Conservation (phyloP, 805 yeast species). For the Phaffomyces opuntiae region DNA sequence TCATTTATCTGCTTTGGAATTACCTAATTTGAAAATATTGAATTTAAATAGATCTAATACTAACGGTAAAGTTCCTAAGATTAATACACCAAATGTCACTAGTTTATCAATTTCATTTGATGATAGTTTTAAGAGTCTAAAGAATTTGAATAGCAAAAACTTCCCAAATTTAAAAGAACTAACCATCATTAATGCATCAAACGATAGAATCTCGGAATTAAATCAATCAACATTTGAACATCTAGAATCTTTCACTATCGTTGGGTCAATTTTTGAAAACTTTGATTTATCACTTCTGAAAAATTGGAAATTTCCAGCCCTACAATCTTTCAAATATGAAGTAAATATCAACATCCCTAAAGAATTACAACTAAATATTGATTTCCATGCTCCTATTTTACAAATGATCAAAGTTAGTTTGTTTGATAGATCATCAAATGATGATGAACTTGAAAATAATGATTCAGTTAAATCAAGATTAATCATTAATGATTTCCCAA, state of each 20-base stretch:
- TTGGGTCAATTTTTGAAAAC: background rate
- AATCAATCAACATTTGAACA: background rate
- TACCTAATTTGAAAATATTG: conserved; percentile 1
- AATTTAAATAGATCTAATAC: conserved; percentile 4
- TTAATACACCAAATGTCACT: conserved; percentile 1
- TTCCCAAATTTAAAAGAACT: conserved; percentile 1
- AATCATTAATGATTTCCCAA: background rate
- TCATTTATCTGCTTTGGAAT: background rate
- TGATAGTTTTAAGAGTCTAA: background rate
- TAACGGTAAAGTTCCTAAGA: conserved; percentile 3
- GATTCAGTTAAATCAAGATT: background rate
- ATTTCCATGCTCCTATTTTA: conserved; percentile 1
- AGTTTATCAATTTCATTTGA: conserved; percentile 3
- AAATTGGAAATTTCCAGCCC: conserved; percentile 1
- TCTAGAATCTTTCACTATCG: background rate
- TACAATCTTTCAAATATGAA: conserved; percentile 2
- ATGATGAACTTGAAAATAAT: background rate
- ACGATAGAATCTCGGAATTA: background rate
- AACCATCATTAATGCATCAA: conserved; percentile 1
- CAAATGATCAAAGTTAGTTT: background rate
- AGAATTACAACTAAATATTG: background rate
- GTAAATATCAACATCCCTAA: background rate
- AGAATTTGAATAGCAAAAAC: background rate
- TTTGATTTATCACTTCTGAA: background rate
- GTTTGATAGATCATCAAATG: background rate